Evolutionary conservation across 129 eudicot genomes (phyloP), one percentile per base, ranked within the genome.

Genomic region (Flaveria linearis): DNA sequence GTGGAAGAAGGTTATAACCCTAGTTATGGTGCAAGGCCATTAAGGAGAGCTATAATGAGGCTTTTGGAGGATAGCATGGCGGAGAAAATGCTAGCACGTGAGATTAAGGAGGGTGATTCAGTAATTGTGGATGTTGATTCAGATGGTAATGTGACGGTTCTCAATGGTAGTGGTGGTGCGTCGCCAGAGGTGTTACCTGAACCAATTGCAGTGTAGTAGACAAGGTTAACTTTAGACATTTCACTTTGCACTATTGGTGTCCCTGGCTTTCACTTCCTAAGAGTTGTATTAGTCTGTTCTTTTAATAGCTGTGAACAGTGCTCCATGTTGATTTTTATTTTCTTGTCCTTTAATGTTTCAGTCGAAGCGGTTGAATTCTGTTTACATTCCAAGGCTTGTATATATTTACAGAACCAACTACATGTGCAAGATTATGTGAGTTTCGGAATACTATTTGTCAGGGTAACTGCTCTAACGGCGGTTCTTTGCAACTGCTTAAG

Each of bases 111-210:
- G 68, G 86, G 85, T 1, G 91, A 87, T 55, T 71, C 71, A 9
- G 74, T 86, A 16, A 72, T 75, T 20, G 60, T 76, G 14, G 89
- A 82, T 60, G 84, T 72, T 42, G 85, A 79, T 66, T 47, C 69
- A 8, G 76, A 76, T 2, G 82, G 85, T 20, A 70, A 68, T 12
- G 83, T 79, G 30, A 79, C 91, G 20, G 98, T 91, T 77, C 93
- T 93, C 15, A 87, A 85, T 56, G 92, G 93, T 3, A 80, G 81
- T 50, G 83, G 87, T 63, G 96, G 92, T 14, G 83, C 88, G 23
- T 85, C 87, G 2, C 79, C 89, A 0, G 98, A 89, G 74, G 52
- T 52, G 25, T 52, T 80, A 28, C 74, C 79, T 15, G 83, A 78
- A 26, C 71, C 82, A 2, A 18, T 78, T 70, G 53, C 64, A 18